These are phyloP conservation scores for Entelexis paramagnoliae DNA, from an alignment of 1,139 yeast species.

Conservation along the genomic window DNA sequence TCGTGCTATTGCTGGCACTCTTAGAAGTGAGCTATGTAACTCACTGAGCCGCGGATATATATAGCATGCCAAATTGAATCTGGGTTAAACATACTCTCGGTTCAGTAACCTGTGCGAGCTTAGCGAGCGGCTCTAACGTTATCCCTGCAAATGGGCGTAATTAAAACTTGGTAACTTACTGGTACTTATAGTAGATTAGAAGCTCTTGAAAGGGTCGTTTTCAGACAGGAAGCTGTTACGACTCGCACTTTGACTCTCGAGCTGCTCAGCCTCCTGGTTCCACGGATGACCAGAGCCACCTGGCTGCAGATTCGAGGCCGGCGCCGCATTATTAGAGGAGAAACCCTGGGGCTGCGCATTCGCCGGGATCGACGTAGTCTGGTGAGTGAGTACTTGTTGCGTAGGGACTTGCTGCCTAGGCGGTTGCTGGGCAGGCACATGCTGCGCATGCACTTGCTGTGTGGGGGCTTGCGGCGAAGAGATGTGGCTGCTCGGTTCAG, in stretches of 20 bases:
- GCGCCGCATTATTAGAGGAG: not conserved
- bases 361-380: not conserved
- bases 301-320: not conserved
- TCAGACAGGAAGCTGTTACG: not conserved
- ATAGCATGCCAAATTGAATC: too few species aligned
- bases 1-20: too few species aligned
- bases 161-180: too few species aligned
- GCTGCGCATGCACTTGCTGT: not conserved
- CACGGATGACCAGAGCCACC: not conserved
- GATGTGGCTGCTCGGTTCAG: not conserved
- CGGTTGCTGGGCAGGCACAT: not conserved
- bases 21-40: too few species aligned
- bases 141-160: too few species aligned
- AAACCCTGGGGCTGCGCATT: not conserved
- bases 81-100: too few species aligned
- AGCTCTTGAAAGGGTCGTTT: constrained; percentile 10
- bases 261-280: not conserved
- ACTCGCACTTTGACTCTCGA: not conserved
- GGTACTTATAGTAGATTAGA: too few species aligned
- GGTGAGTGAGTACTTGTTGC: not conserved
- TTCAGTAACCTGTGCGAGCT: too few species aligned
- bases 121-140: too few species aligned
- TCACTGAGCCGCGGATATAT: too few species aligned
- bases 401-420: not conserved
- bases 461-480: not conserved